Evolutionary conservation across 2,329 filamentous ascomycete genomes (phyloP), one percentile per base, ranked within the genome.

Genomic region (Fusarium sp.): DNA sequence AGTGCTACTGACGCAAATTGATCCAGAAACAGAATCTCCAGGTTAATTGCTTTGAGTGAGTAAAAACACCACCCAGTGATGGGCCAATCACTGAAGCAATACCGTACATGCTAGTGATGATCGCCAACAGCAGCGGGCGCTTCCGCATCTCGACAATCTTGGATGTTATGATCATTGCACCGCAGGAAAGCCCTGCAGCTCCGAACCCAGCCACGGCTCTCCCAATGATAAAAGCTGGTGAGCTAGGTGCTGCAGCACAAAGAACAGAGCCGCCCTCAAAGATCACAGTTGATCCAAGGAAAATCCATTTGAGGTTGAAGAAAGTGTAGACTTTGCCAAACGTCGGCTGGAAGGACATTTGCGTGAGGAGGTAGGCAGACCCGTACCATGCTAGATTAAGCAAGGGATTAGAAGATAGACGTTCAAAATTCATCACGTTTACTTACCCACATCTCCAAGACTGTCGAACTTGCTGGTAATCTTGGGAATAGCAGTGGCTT

Each of bases 151-250:
- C 59, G 1, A 72, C 69, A 10, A 69, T 66, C 11, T 62, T 53
- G 0, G 64, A 49, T 10, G 66, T 28, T 1, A 74, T 63, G 0
- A 65, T 64, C 53, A 73, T 55, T 3, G 67, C 44, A 1, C 69
- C 72, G 3, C 67, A 73, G 48, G 58, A 61, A 0, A 74, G 39
- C 0, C 72, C 72, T 0, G 72, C 55, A 3, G 64, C 69, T 1
- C 80, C 81, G 2, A 79, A 38, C 3, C 80, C 81, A 5, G 80
- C 74, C 2, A 83, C 45, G 1, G 79, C 79, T 18, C 81, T 75
- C 0, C 81, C 81, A 0, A 75, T 64, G n/a, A 83, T 82, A 4
- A 83, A 77, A 5, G 75, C 76, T 7, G 69, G 67, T 2, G 77
- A 79, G n/a, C 66, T 78, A 1, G 77, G 76, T 1, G 76, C 74